Conservation (phyloP, 306 rosid genomes). For the Glycine soja region DNA sequence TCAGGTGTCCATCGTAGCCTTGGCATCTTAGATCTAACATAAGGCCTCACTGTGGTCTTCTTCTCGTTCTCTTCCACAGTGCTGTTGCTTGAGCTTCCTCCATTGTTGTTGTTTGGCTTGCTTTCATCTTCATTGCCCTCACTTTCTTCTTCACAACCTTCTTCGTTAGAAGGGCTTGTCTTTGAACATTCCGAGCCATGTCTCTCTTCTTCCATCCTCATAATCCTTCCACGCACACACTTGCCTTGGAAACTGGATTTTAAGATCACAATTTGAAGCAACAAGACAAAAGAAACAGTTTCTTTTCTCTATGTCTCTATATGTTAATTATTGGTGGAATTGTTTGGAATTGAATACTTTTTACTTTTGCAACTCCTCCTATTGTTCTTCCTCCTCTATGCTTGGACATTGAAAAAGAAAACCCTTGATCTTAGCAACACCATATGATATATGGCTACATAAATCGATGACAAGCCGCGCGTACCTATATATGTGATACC, state of each 20-base stretch:
- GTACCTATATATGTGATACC: too few species aligned
- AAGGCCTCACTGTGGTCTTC: constrained; percentile 66
- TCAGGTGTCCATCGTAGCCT: constrained; percentile 94
- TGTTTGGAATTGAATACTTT: constrained; percentile 36
- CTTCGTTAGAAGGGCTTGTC: constrained; percentile 56
- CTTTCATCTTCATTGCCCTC: constrained; percentile 10
- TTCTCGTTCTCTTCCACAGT: constrained; percentile 84
- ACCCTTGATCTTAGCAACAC: constrained; percentile 24
- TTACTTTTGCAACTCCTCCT: constrained; percentile 24
- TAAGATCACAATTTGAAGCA: constrained; percentile 14
- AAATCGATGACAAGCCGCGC: too few species aligned
- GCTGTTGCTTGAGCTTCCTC: constrained; percentile 91
- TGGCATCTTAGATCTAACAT: constrained; percentile 92
- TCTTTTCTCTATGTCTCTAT: not conserved
- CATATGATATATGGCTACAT: too few species aligned
- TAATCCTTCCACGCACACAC: too few species aligned
- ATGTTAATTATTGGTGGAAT: constrained; percentile 34
- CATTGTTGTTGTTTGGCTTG: constrained; percentile 30
- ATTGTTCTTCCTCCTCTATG: constrained; percentile 42
- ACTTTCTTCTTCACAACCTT: constrained; percentile 42
- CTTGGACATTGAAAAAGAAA: constrained; percentile 29
- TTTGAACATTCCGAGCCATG: constrained; percentile 65
- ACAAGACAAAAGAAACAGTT: constrained; percentile 32
- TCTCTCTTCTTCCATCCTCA: constrained; percentile 52
- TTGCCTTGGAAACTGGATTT: too few species aligned